These are phyloP conservation scores for Aspergillus fructus DNA, from an alignment of 2,329 filamentous ascomycete genomes.

Conservation along the genomic window DNA sequence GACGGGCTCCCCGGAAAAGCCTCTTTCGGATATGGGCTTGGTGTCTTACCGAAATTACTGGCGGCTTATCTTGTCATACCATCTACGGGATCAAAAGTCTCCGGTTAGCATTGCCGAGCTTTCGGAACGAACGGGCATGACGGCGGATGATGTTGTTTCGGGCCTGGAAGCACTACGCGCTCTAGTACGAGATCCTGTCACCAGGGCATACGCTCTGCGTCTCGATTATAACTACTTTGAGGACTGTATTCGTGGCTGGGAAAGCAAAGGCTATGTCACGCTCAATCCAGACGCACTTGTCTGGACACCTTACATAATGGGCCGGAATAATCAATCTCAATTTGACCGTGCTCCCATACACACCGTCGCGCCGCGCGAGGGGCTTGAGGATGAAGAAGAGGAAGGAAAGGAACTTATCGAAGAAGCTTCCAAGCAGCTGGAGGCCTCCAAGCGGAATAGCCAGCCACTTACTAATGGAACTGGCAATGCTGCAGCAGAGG, in stretches of 20 bases:
- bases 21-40: slow-evolving; percentile 93
- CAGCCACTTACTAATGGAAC: slow-evolving; percentile 18
- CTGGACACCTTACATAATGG: slow-evolving; percentile 98
- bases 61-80: slow-evolving; percentile 83
- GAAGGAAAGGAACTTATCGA: slow-evolving; percentile 24
- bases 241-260: slow-evolving; percentile 85
- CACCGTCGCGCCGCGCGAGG: slow-evolving; percentile 83
- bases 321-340: slow-evolving; percentile 74
- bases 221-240: slow-evolving; percentile 83
- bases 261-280: slow-evolving; percentile 81
- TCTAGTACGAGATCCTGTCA: slow-evolving; percentile 83
- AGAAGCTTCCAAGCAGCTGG: slow-evolving; percentile 13
- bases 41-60: slow-evolving; percentile 98
- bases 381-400: slow-evolving; percentile 35
- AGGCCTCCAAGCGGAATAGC: slow-evolving; percentile 14
- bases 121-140: slow-evolving; percentile 90
- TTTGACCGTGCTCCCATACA: slow-evolving; percentile 83
- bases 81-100: slow-evolving; percentile 66
- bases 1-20: slow-evolving; percentile 94
- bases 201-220: slow-evolving; percentile 83
- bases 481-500: slow-evolving; percentile 8
- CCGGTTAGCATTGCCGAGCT: slow-evolving; percentile 55
- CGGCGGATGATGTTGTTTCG: slow-evolving; percentile 91
- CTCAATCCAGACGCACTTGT: slow-evolving; percentile 77
- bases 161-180: slow-evolving; percentile 87